A percentile compares a stretch with the other conserved stretches of the same genome.
phyloP scores from a whole-genome alignment of 2,329 filamentous ascomycete species.

The Colletotrichum noveboracense region DNA sequence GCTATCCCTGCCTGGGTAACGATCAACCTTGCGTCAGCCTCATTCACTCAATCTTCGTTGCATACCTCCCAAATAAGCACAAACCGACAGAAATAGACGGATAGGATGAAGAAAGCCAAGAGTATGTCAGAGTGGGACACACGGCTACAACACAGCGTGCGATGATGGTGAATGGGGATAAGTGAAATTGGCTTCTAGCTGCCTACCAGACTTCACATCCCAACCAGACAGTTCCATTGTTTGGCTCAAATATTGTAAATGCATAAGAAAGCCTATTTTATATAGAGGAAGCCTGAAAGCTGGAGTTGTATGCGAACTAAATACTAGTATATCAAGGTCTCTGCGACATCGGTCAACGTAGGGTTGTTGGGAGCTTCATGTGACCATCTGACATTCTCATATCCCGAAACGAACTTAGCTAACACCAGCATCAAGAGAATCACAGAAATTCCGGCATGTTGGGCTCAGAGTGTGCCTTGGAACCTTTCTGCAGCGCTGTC shows the following conservation, averaged over 20 bases:
- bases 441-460: accelerated
- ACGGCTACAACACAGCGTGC: background rate
- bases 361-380: accelerated
- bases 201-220: background rate
- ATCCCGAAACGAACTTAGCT: background rate
- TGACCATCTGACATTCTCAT: accelerated
- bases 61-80: background rate
- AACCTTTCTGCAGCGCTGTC: accelerated
- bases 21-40: background rate
- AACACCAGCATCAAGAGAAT: background rate
- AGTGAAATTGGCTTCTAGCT: background rate
- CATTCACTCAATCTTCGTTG: background rate
- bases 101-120: background rate
- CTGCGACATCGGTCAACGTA: background rate
- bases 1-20: background rate
- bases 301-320: accelerated
- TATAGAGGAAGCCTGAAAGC: accelerated
- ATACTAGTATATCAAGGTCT: background rate
- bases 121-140: accelerated
- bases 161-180: background rate
- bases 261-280: accelerated
- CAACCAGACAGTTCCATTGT: accelerated
- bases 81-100: background rate
- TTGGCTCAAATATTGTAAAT: background rate
- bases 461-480: background rate